Evolutionary conservation across 108 stramenopile genomes (phyloP), one percentile per base, ranked within the genome.

Genomic region (Cyclostephanos tholiformis): DNA sequence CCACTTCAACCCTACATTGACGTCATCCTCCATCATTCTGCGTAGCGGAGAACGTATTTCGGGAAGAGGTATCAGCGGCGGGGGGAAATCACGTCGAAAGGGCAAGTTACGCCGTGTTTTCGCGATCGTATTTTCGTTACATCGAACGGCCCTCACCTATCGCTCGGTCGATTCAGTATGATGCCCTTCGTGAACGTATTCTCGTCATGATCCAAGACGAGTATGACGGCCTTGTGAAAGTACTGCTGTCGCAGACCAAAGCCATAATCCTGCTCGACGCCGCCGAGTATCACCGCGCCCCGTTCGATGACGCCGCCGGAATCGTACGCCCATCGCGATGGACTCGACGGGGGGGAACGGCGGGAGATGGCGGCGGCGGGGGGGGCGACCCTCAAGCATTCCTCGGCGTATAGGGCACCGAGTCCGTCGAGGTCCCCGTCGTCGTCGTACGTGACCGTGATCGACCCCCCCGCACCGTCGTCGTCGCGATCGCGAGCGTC

Each of bases 271-370:
- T 89, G 88, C 58, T 83, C 86, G 0, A 88, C 88, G 25, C 89
- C 87, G 12, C 90, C 89, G 27, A 95, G 72, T 23, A 95, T 87
- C 11, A 95, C 82, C n/a, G 90, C 82, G 20, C 94, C 94, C 36
- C 65, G 63, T 77, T 95, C 94, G 64, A 95, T 87, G 14, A 89
- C 82, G 55, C 83, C 86, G 4, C 89, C 88, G 8, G 84, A 82
- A 52, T 93, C 88, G 59, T 91, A 94, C n/a, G 90, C 93, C 93
- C 90, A 91, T 72, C 89, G 88, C 10, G 76, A 77, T 26, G 90
- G 87, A 72, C 85, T 60, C 7, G 76, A 72, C 25, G 87, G 80
- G 11, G 88, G 87, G 48, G 83, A 80, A 72, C 25, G 87, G 80
- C 16, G 88, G 87, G 48, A 85, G 32, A 4, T 32, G 77, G 61